These are phyloP conservation scores for Melaleuca alternifolia DNA, from an alignment of 345 rosid species.

Conservation along the genomic window DNA sequence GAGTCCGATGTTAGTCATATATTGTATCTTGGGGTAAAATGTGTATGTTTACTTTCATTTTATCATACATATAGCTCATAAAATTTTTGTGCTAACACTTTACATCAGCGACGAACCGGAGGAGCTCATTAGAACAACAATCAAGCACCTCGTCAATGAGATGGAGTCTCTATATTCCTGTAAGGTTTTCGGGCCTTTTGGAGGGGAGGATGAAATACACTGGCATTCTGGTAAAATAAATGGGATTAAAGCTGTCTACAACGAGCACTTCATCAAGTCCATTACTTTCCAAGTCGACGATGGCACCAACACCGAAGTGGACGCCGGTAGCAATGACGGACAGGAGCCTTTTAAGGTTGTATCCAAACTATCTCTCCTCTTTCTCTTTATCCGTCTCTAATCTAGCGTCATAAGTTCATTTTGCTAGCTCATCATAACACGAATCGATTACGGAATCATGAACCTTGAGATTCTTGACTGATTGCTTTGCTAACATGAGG, in stretches of 20 bases:
- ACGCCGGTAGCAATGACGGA: neutral
- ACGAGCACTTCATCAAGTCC: neutral
- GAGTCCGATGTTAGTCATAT: rapidly evolving
- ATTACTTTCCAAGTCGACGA: neutral
- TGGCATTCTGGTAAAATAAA: too few relatives aligned
- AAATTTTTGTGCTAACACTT: neutral
- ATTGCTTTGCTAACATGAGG: too few relatives aligned
- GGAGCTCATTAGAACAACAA: neutral
- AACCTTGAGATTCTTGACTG: too few relatives aligned
- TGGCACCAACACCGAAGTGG: rapidly evolving
- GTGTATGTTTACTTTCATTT: neutral
- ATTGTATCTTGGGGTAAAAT: neutral
- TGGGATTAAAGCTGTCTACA: too few relatives aligned
- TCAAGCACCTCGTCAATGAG: neutral
- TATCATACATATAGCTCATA: neutral
- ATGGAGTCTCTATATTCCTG: neutral
- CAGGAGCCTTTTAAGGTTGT: neutral
- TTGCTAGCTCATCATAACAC: too few relatives aligned
- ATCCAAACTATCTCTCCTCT: neutral
- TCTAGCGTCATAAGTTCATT: too few relatives aligned
- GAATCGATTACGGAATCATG: too few relatives aligned
- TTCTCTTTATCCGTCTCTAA: neutral
- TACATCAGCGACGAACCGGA: neutral
- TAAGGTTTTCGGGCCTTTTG: neutral
- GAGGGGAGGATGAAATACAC: too few relatives aligned